Evolutionary conservation across 257 asterid genomes (phyloP).

Genomic region (Ilex aquifolium): DNA sequence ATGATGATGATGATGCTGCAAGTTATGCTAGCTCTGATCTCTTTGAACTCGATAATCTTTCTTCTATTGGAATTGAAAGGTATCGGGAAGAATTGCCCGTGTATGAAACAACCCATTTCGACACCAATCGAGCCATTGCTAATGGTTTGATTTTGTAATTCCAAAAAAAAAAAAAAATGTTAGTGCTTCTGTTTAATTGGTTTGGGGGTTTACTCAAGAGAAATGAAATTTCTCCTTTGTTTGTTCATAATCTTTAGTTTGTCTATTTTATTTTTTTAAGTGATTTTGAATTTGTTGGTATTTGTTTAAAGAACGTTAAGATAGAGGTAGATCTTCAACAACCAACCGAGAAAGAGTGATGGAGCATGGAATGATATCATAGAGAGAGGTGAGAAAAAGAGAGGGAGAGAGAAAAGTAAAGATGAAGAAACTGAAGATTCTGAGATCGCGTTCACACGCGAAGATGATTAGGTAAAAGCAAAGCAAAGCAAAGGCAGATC

Average conservation of each 20-base stretch:
- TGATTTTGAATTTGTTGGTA: not conserved
- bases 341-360: conserved; percentile 1
- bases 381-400: not conserved
- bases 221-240: conserved; percentile 29
- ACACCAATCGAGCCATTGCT: conserved; percentile 44
- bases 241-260: conserved; percentile 1
- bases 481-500: conserved; percentile 23
- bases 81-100: conserved; percentile 73
- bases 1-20: conserved; percentile 57
- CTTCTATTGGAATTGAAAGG: conserved; percentile 72
- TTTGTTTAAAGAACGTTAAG: not conserved
- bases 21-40: conserved; percentile 84
- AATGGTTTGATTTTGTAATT: conserved; percentile 47
- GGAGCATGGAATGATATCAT: not conserved
- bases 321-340: not conserved
- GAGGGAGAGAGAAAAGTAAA: conserved; percentile 4
- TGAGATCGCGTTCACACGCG: conserved; percentile 31
- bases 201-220: conserved; percentile 59
- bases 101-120: conserved; percentile 65
- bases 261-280: not conserved
- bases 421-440: conserved; percentile 14
- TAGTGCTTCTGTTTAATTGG: conserved; percentile 40
- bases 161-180: conserved; percentile 3
- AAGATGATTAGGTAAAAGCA: conserved; percentile 15
- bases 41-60: conserved; percentile 75